Conservation (phyloP, 2,329 filamentous ascomycete species). For the Ceratocystis alfenasii region DNA sequence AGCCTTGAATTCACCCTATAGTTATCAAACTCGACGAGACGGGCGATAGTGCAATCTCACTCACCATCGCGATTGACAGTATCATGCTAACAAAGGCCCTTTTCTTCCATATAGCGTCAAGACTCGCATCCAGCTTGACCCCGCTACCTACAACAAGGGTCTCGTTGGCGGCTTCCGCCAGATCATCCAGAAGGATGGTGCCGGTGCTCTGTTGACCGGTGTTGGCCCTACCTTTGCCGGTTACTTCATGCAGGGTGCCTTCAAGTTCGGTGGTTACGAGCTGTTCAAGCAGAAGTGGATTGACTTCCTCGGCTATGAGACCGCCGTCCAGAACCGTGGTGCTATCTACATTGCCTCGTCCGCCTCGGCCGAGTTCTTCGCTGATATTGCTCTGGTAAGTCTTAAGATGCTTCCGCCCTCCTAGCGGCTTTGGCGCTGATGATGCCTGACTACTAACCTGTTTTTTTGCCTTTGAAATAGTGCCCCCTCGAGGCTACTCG, state of each 20-base stretch:
- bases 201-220: slow-evolving; percentile 74
- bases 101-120: slow-evolving; percentile 55
- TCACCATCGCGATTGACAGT: not conserved
- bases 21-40: not conserved
- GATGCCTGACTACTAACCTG: not conserved
- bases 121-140: slow-evolving; percentile 90
- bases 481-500: slow-evolving; percentile 88
- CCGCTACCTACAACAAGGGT: slow-evolving; percentile 75
- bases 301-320: slow-evolving; percentile 65
- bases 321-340: slow-evolving; percentile 65
- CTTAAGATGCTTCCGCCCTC: too few relatives aligned
- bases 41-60: not conserved
- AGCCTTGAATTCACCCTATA: not conserved
- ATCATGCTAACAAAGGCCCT: slow-evolving; percentile 22
- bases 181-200: slow-evolving; percentile 73
- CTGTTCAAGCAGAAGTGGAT: slow-evolving; percentile 92
- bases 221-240: slow-evolving; percentile 74
- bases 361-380: slow-evolving; percentile 55
- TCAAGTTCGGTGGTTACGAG: slow-evolving; percentile 72
- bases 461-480: slow-evolving; percentile 11
- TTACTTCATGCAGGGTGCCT: slow-evolving; percentile 87
- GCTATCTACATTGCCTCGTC: slow-evolving; percentile 66
- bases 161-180: slow-evolving; percentile 77
- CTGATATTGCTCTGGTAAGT: slow-evolving; percentile 57
- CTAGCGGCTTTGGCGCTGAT: too few relatives aligned